A percentile compares a stretch with the other conserved stretches of the same genome.
These are phyloP conservation scores for Hermanozyma aechmeae DNA, from an alignment of 805 yeast genomes.

Conservation along the genomic window DNA sequence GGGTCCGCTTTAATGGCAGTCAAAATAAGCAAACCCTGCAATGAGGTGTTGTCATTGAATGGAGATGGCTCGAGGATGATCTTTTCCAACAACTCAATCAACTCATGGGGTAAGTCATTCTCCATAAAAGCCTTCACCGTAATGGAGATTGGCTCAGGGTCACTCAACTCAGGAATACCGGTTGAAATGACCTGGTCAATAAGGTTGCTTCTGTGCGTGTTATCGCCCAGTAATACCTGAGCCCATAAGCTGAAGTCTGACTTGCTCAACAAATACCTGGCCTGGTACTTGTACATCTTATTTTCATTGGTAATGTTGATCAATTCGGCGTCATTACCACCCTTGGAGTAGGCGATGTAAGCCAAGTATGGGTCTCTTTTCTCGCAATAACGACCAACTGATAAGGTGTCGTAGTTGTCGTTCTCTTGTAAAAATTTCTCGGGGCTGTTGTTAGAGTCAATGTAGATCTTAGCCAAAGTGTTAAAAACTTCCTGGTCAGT, in stretches of 20 bases:
- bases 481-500: constrained; percentile 88
- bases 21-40: constrained; percentile 85
- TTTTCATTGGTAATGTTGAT: constrained; percentile 91
- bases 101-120: constrained; percentile 84
- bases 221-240: constrained; percentile 64
- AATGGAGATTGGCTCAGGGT: constrained; percentile 88
- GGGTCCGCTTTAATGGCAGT: constrained; percentile 96
- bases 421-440: constrained; percentile 94
- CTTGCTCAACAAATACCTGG: constrained; percentile 84
- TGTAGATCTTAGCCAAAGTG: constrained; percentile 94
- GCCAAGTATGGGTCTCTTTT: constrained; percentile 98
- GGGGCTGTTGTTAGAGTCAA: constrained; percentile 95
- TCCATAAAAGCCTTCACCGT: constrained; percentile 96
- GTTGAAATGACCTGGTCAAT: constrained; percentile 92
- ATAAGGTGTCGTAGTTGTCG: constrained; percentile 79
- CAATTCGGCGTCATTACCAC: constrained; percentile 83
- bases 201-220: constrained; percentile 81
- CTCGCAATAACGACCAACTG: constrained; percentile 97
- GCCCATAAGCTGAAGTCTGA: constrained; percentile 84
- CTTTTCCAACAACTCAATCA: constrained; percentile 91
- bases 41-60: constrained; percentile 87
- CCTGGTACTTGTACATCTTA: constrained; percentile 97
- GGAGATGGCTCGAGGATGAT: constrained; percentile 96
- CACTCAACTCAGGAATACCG: constrained; percentile 89
- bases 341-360: constrained; percentile 94